Evolutionary conservation across 1,284 basidiomycete species (phyloP), one percentile per base, ranked within the genome.

Genomic region (Heterobasidion occidentale): DNA sequence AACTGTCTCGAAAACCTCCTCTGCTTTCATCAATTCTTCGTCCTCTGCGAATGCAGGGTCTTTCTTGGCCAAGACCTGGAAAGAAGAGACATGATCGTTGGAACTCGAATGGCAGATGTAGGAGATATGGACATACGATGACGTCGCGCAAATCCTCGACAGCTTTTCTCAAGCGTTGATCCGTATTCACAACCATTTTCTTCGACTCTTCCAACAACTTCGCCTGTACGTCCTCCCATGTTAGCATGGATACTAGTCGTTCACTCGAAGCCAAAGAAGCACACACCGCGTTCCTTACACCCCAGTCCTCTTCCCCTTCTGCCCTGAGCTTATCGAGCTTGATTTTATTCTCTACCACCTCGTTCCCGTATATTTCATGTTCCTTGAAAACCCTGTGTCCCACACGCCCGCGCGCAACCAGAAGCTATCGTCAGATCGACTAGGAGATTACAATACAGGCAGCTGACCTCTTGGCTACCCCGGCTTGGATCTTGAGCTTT

Each of bases 401-500:
- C 46, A 48, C n/a, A 48, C 46, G 19, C 19, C 19, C 46, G 19
- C 12, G 46, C 46, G 11, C 14, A 36, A 19, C 9, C 17, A 19
- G 46, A 48, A 12, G 12, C 27, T 17, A 36, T 46, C 42, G 38
- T 17, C 33, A 48, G 34, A 47, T 42, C 44, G 38, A 55, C 35
- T 35, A 38, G 54, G 53, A 46, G 7, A 45, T 12, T 19, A 20
- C 54, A 42, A 20, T 8, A 12, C 17, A 14, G 19, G 9, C 46
- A 17, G 49, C 49, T 34, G 9, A 92, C 92, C 92, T 80, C 71
- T 81, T 83, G 36, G 84, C 81, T 38, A 78, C 80, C 47, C 86
- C 86, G 5, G 83, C 72, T 74, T 92, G 93, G 75, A 94, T 94
- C 70, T 84, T 90, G 63, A 94, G 79, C 67, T 92, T 88, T 57